Conservation (phyloP, 441 rosid genomes). For the Jatropha multifida region DNA sequence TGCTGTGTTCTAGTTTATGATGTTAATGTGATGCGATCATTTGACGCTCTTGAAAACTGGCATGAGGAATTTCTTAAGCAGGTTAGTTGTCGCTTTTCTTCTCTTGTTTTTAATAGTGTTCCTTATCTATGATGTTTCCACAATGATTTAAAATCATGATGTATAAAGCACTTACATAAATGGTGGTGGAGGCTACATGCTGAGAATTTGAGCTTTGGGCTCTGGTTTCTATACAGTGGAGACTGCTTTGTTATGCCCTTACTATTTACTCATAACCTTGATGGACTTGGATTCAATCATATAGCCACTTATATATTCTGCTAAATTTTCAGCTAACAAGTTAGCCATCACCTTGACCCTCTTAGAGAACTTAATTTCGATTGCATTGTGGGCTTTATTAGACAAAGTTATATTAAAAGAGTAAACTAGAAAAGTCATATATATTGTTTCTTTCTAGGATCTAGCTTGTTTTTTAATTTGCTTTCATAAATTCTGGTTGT, state of each 20-base stretch:
- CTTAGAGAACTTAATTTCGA: neutral
- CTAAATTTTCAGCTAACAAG: neutral
- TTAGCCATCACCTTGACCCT: neutral
- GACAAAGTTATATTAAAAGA: neutral
- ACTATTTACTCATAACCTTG: neutral
- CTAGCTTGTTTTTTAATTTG: neutral
- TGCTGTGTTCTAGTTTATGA: slow-evolving; percentile 95
- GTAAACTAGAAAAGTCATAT: neutral
- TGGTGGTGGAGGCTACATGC: neutral
- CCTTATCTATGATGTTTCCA: neutral
- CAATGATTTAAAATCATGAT: neutral
- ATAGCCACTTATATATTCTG: neutral
- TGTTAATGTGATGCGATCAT: slow-evolving; percentile 78
- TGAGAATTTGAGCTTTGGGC: neutral
- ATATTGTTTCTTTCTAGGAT: neutral
- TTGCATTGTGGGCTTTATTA: neutral
- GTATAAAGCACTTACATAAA: neutral
- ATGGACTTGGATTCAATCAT: neutral
- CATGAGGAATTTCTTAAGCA: slow-evolving; percentile 92
- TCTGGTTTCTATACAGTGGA: neutral
- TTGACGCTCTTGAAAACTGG: slow-evolving; percentile 92
- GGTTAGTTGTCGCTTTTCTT: slow-evolving; percentile 36
- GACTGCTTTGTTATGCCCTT: slow-evolving; percentile 4
- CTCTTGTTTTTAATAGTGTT: neutral
- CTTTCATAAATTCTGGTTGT: neutral